These are phyloP conservation scores for Chaetomium cochliodes DNA, from an alignment of 495 filamentous ascomycete species.

Conservation along the genomic window DNA sequence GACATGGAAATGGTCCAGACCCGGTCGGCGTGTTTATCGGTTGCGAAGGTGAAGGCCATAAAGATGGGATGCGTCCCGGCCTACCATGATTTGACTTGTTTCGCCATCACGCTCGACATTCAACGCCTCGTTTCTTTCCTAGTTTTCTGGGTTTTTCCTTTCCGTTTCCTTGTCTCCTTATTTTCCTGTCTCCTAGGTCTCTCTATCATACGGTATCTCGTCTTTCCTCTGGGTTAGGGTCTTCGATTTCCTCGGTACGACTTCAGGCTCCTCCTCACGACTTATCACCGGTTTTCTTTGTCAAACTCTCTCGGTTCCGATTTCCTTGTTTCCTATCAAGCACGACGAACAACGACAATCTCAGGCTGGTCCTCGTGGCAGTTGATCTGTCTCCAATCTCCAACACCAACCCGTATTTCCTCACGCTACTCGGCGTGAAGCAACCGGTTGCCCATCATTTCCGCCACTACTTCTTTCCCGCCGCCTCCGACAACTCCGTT, in stretches of 20 bases:
- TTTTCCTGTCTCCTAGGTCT: constrained; percentile 30
- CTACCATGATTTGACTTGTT: constrained; percentile 11
- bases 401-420: neutral
- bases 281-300: constrained; percentile 27
- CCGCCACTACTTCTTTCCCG: constrained; percentile 29
- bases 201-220: constrained; percentile 18
- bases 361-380: constrained; percentile 27
- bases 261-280: constrained; percentile 26
- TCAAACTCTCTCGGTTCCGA: constrained; percentile 1
- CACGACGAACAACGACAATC: neutral
- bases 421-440: constrained; percentile 8
- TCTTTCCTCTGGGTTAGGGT: constrained; percentile 22
- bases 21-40: neutral
- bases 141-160: constrained; percentile 11
- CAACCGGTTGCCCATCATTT: constrained; percentile 32
- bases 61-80: neutral
- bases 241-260: constrained; percentile 12
- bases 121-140: neutral
- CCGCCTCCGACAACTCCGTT: constrained; percentile 33
- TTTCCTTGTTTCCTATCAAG: neutral
- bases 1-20: constrained; percentile 5
- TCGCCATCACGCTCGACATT: neutral
- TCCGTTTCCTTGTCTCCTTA: constrained; percentile 24
- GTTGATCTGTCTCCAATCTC: constrained; percentile 31
- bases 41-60: neutral